phyloP scores from a whole-genome alignment of 257 asterid species.

The Capsicum rhomboideum region DNA sequence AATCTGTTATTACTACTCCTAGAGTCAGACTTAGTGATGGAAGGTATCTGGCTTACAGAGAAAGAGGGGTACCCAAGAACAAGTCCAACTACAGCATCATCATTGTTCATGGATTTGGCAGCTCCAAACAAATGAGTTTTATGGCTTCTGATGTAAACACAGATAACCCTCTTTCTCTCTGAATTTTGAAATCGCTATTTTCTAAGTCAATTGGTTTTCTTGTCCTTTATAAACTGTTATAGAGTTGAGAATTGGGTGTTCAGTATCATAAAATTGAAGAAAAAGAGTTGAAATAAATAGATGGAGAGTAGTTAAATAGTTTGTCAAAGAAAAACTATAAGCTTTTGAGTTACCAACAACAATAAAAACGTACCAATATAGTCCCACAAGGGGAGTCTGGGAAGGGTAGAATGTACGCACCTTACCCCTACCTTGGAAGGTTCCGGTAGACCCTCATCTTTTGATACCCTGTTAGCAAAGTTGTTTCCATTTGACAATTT shows the following conservation, averaged over 20 bases:
- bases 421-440: too few species aligned
- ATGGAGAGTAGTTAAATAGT: not conserved
- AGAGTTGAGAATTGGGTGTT: not conserved
- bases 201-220: too few species aligned
- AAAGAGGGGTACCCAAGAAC: constrained; percentile 68
- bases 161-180: not conserved
- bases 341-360: too few species aligned
- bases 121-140: constrained; percentile 81
- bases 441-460: too few species aligned
- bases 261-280: not conserved
- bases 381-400: too few species aligned
- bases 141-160: constrained; percentile 60
- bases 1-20: constrained; percentile 11
- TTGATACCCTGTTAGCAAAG: not conserved
- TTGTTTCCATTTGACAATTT: not conserved
- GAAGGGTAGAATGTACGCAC: too few species aligned
- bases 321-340: too few species aligned
- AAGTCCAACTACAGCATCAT: constrained; percentile 49
- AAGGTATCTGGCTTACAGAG: constrained; percentile 71
- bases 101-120: constrained; percentile 83
- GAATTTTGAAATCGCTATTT: not conserved
- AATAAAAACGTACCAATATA: too few species aligned
- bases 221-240: not conserved
- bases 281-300: not conserved
- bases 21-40: constrained; percentile 75